Evolutionary conservation across 1,139 yeast genomes (phyloP).

Genomic region (Blastobotrys malaysiensis): DNA sequence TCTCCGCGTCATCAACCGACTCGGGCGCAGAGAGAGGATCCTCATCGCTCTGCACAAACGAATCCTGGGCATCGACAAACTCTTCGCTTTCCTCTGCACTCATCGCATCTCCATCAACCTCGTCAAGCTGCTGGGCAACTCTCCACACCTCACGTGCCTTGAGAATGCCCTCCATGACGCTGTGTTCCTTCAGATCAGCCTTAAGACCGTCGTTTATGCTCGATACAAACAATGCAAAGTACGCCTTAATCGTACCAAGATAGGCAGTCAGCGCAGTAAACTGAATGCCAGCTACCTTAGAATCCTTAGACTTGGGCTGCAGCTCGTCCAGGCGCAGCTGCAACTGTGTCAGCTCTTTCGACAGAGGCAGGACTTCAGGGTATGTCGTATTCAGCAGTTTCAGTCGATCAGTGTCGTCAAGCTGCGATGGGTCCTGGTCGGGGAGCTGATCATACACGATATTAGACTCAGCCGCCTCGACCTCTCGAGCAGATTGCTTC

Average conservation of each 20-base stretch:
- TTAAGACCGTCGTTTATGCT: slow-evolving; percentile 47
- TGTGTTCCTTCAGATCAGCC: slow-evolving; percentile 72
- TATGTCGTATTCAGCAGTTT: slow-evolving; percentile 32
- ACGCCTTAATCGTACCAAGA: slow-evolving; percentile 66
- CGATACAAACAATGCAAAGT: slow-evolving; percentile 65
- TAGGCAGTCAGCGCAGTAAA: slow-evolving; percentile 69
- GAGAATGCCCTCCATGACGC: slow-evolving; percentile 80
- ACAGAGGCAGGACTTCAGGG: slow-evolving; percentile 81
- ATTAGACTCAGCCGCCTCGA: slow-evolving; percentile 34
- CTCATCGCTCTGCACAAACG: slow-evolving; percentile 9
- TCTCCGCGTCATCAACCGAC: slow-evolving; percentile 13
- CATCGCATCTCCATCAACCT: slow-evolving; percentile 17
- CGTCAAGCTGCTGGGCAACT: slow-evolving; percentile 24
- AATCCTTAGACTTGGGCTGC: slow-evolving; percentile 16
- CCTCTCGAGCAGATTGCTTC: slow-evolving; percentile 28
- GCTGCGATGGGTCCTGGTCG: slow-evolving; percentile 34
- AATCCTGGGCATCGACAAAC: slow-evolving; percentile 18
- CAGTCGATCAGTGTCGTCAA: slow-evolving; percentile 37
- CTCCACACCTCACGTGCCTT: slow-evolving; percentile 88
- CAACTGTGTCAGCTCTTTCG: slow-evolving; percentile 54
- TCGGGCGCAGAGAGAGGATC: slow-evolving; percentile 14
- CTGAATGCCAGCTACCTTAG: slow-evolving; percentile 42
- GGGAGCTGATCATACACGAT: slow-evolving; percentile 25
- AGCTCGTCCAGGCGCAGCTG: slow-evolving; percentile 42
- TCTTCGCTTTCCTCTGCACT: slow-evolving; percentile 28